Evolutionary conservation across 179 eudicot species (phyloP).

Genomic region (Pouteria campechiana): DNA sequence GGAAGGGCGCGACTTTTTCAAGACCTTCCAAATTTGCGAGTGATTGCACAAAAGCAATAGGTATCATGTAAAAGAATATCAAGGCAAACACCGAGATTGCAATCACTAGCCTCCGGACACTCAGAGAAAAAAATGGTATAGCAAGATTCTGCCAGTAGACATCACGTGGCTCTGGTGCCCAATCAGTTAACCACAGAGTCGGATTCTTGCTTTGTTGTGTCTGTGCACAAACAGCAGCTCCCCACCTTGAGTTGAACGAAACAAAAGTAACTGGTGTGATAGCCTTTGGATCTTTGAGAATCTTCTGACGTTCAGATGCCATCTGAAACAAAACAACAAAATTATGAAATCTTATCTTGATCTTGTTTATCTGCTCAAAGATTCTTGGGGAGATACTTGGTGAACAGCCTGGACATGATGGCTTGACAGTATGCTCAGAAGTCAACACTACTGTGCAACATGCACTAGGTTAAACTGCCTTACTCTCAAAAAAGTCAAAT

Average conservation of each 20-base stretch:
- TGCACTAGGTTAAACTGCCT: too few relatives aligned
- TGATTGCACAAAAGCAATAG: slow-evolving; percentile 95
- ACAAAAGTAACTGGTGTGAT: slow-evolving; percentile 73
- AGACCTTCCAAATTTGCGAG: slow-evolving; percentile 88
- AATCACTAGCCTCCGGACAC: slow-evolving; percentile 64
- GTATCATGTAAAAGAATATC: slow-evolving; percentile 94
- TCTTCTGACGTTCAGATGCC: slow-evolving; percentile 60
- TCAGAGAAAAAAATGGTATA: slow-evolving; percentile 72
- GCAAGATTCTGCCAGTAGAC: slow-evolving; percentile 76
- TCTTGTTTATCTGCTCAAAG: too few relatives aligned
- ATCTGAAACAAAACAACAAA: slow-evolving; percentile 23
- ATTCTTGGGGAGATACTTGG: too few relatives aligned
- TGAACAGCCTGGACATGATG: too few relatives aligned
- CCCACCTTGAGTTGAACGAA: slow-evolving; percentile 81
- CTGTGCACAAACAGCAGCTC: slow-evolving; percentile 89
- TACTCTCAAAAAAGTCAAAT: too few relatives aligned
- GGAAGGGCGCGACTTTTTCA: slow-evolving; percentile 75
- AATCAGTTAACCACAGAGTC: slow-evolving; percentile 62
- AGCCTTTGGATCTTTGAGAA: slow-evolving; percentile 54
- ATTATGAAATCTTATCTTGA: too few relatives aligned
- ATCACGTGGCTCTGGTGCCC: slow-evolving; percentile 96
- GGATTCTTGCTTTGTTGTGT: slow-evolving; percentile 82
- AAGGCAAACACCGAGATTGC: slow-evolving; percentile 54
- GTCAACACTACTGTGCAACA: too few relatives aligned
- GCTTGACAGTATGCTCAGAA: too few relatives aligned